Conservation (phyloP, 2,329 filamentous ascomycete species). For the Clonostachys solani region DNA sequence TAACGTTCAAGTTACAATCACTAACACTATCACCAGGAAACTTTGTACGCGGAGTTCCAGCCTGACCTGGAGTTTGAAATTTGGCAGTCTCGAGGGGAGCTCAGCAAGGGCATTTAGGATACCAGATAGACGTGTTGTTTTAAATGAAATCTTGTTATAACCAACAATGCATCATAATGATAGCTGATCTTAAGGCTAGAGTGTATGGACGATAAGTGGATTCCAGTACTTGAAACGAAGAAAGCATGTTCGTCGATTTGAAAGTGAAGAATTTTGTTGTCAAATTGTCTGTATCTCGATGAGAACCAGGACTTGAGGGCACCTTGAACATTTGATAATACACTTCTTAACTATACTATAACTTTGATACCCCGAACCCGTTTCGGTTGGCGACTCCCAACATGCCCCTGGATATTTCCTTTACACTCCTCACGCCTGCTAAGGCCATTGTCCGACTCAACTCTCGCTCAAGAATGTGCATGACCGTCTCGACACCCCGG, state of each 20-base stretch:
- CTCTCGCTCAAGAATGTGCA: conserved; percentile 8
- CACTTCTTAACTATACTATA: background rate
- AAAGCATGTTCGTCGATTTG: too few species aligned
- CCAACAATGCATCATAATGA: too few species aligned
- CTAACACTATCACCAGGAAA: conserved; percentile 11
- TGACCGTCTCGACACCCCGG: conserved; percentile 6
- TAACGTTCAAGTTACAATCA: conserved; percentile 8
- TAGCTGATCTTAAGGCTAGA: too few species aligned
- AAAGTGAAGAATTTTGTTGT: too few species aligned
- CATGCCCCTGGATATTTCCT: conserved; percentile 3
- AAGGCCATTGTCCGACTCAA: conserved; percentile 7
- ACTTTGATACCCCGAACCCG: conserved; percentile 6
- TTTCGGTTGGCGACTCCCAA: conserved; percentile 1
- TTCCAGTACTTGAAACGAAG: too few species aligned
- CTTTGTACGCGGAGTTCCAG: conserved; percentile 25
- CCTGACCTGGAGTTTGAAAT: conserved; percentile 26
- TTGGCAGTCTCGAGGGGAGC: conserved; percentile 18
- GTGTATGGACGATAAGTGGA: too few species aligned
- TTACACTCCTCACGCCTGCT: conserved; percentile 2
- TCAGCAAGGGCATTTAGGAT: conserved; percentile 1
- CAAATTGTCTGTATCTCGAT: too few species aligned
- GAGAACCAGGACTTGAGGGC: too few species aligned
- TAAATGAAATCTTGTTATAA: too few species aligned
- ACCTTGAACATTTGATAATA: too few species aligned
- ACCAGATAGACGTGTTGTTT: too few species aligned